Evolutionary conservation across 2,329 filamentous ascomycete species (phyloP).

Genomic region (Plenodomus biglobosus): DNA sequence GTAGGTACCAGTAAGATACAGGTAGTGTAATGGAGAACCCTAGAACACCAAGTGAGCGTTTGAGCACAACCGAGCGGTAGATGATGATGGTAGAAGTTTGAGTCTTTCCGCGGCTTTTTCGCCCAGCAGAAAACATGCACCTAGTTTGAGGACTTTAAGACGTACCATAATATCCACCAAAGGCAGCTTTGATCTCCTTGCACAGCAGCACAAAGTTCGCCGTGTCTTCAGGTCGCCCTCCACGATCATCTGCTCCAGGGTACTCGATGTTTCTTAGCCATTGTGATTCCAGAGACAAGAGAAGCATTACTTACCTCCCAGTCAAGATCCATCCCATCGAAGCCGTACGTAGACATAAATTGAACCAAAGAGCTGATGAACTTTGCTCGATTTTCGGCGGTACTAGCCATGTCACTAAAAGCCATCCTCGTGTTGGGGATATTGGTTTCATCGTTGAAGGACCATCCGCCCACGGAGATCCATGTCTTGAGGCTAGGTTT

Average conservation of each 20-base stretch:
- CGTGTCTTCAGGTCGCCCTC: not conserved
- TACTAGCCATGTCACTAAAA: slow-evolving; percentile 19
- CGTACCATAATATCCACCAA: slow-evolving; percentile 11
- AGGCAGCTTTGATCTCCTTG: slow-evolving; percentile 6
- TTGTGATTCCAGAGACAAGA: no score
- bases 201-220: slow-evolving; percentile 1
- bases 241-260: slow-evolving; percentile 5
- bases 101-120: no score
- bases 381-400: slow-evolving; percentile 14
- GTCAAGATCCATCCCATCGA: slow-evolving; percentile 52
- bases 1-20: slow-evolving; percentile 25
- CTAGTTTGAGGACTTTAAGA: no score
- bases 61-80: no score
- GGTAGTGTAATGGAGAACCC: no score
- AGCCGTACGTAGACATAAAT: slow-evolving; percentile 47
- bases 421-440: slow-evolving; percentile 15
- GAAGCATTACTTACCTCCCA: no score
- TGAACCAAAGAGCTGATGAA: slow-evolving; percentile 42
- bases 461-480: slow-evolving; percentile 49
- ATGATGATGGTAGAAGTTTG: no score
- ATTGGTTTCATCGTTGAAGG: slow-evolving; percentile 26
- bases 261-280: no score
- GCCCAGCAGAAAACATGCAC: no score
- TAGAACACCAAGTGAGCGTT: no score
- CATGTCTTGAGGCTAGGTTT: slow-evolving; percentile 38